A percentile compares a stretch with the other conserved stretches of the same genome.
phyloP scores from a whole-genome alignment of 225 moss, liverwort and hornwort genomes.

The Polytrichum formosum region DNA sequence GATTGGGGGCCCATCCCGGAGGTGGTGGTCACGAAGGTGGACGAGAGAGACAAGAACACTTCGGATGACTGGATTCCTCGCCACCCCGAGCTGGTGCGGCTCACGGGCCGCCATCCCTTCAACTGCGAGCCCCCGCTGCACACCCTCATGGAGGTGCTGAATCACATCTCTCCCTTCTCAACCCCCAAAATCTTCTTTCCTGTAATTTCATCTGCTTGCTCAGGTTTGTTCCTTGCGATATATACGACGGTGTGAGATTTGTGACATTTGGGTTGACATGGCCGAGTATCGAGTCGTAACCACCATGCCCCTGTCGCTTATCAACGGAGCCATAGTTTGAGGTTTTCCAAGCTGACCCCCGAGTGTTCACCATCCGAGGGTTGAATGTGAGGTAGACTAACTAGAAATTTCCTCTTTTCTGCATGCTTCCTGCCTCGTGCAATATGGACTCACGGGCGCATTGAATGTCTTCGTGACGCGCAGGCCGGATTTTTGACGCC shows the following conservation, averaged over 20 bases:
- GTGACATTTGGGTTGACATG: too few relatives aligned
- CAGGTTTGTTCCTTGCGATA: too few relatives aligned
- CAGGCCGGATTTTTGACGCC: constrained; percentile 83
- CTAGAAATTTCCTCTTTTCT: too few relatives aligned
- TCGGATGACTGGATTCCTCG: constrained; percentile 84
- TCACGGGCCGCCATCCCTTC: constrained; percentile 96
- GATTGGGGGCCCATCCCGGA: constrained; percentile 23
- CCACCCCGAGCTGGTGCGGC: constrained; percentile 81
- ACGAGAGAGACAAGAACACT: constrained; percentile 76
- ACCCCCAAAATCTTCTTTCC: background rate
- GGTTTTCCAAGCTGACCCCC: too few relatives aligned
- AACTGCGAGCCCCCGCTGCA: constrained; percentile 80
- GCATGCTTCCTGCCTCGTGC: too few relatives aligned
- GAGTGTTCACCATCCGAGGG: too few relatives aligned
- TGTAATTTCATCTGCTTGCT: background rate
- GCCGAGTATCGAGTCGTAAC: too few relatives aligned
- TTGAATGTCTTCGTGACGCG: background rate
- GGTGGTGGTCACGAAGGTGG: constrained; percentile 30
- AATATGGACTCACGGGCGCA: too few relatives aligned
- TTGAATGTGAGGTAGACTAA: too few relatives aligned
- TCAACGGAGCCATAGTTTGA: too few relatives aligned
- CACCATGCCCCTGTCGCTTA: too few relatives aligned
- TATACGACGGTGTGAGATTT: too few relatives aligned
- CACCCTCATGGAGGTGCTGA: constrained; percentile 53
- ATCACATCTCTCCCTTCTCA: background rate